Evolutionary conservation across 108 stramenopile genomes (phyloP).

Genomic region (Skeletonema menzelii): DNA sequence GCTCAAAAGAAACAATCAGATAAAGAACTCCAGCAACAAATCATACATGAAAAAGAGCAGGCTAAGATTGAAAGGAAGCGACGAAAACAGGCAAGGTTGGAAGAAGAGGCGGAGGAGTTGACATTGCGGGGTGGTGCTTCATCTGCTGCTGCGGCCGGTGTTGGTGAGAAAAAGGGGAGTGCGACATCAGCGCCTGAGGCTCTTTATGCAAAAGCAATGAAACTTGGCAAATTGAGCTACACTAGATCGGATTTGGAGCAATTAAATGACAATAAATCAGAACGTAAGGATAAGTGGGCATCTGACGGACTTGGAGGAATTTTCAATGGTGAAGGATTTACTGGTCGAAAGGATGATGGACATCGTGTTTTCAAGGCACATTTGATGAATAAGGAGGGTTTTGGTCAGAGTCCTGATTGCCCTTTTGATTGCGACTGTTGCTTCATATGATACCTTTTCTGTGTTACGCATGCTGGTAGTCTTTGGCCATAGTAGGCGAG

Average conservation of each 20-base stretch:
- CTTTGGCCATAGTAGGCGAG: background rate
- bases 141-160: background rate
- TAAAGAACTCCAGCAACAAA: conserved; percentile 18
- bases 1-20: conserved; percentile 55
- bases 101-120: conserved; percentile 39
- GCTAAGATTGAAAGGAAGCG: conserved; percentile 16
- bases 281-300: conserved; percentile 57
- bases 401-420: conserved; percentile 71
- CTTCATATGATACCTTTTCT: conserved; percentile 59
- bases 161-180: conserved; percentile 1
- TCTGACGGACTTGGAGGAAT: conserved; percentile 87
- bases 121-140: conserved; percentile 8
- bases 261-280: conserved; percentile 16
- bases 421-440: conserved; percentile 93
- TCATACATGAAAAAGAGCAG: conserved; percentile 17
- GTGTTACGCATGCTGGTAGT: background rate
- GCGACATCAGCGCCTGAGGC: conserved; percentile 9
- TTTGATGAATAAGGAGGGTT: conserved; percentile 76
- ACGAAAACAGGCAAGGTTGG: conserved; percentile 29
- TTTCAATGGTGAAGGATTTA: conserved; percentile 81
- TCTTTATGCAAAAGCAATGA: conserved; percentile 22
- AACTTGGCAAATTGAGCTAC: conserved; percentile 24
- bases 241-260: conserved; percentile 27
- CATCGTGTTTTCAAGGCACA: conserved; percentile 88
- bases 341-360: conserved; percentile 79